These are phyloP conservation scores for Irpex sp. DNA, from an alignment of 1,284 basidiomycete genomes.

Conservation along the genomic window DNA sequence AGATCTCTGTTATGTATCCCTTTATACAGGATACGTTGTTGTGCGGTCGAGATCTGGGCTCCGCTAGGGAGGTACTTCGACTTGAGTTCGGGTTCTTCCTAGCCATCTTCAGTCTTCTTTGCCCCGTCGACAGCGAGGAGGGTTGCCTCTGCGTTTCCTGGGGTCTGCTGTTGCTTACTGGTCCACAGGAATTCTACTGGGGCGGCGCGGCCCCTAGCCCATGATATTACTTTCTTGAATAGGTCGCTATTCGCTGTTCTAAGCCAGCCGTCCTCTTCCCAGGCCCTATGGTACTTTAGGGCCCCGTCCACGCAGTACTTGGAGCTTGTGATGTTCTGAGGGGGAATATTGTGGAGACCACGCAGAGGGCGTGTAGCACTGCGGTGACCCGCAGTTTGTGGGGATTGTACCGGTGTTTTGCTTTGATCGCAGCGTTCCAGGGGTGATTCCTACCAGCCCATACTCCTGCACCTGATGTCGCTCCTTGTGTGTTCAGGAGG, in stretches of 20 bases:
- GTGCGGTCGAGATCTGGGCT: slow-evolving; percentile 16
- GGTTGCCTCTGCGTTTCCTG: slow-evolving; percentile 21
- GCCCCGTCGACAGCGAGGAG: slow-evolving; percentile 5
- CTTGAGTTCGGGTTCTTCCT: slow-evolving; percentile 10
- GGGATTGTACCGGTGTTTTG: not conserved
- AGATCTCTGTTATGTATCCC: slow-evolving; percentile 10
- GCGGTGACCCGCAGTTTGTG: not conserved
- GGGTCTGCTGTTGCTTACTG: slow-evolving; percentile 12
- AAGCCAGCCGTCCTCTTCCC: slow-evolving; percentile 11
- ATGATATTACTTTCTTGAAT: slow-evolving; percentile 1
- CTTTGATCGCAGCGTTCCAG: slow-evolving; percentile 7
- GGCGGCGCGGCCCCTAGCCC: slow-evolving; percentile 12
- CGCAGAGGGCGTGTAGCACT: not conserved
- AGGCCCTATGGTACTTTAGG: not conserved
- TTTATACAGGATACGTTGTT: slow-evolving; percentile 22
- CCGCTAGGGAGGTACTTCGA: slow-evolving; percentile 8
- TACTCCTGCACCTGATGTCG: slow-evolving; percentile 19
- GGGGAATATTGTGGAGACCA: not conserved
- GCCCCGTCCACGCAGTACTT: not conserved
- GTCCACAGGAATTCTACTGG: not conserved
- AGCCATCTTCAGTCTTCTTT: not conserved
- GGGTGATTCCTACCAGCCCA: slow-evolving; percentile 13
- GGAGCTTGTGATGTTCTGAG: slow-evolving; percentile 6
- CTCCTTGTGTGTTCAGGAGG: not conserved
- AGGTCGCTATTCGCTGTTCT: slow-evolving; percentile 1